Percentiles rank a stretch among this genome's conserved stretches.
Conservation (phyloP, 495 filamentous ascomycete genomes). For the Corynascus novoguineensis region DNA sequence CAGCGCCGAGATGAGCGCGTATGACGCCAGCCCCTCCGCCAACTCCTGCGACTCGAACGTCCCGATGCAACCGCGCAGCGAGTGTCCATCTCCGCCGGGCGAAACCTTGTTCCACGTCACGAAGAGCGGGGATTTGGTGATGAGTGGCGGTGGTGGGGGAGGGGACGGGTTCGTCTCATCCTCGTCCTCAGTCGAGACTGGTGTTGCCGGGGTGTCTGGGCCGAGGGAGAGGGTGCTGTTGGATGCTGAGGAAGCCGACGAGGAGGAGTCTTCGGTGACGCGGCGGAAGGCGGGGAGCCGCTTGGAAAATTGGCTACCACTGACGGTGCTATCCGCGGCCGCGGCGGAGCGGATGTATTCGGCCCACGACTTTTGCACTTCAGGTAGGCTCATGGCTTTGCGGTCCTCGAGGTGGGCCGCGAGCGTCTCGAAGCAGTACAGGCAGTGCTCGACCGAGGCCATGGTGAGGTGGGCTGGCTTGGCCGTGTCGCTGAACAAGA, state of each 20-base stretch:
- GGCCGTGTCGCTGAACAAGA: not conserved
- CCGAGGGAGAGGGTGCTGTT: constrained; percentile 20
- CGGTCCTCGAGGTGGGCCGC: constrained; percentile 43
- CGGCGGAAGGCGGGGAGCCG: constrained; percentile 36
- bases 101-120: constrained; percentile 88
- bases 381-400: constrained; percentile 48
- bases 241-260: constrained; percentile 22
- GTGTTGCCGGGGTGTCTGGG: constrained; percentile 34
- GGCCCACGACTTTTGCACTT: constrained; percentile 70
- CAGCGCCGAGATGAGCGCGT: constrained; percentile 85
- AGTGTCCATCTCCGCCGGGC: constrained; percentile 38
- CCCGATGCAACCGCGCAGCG: constrained; percentile 90
- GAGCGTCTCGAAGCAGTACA: constrained; percentile 88
- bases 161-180: not conserved
- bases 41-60: constrained; percentile 83
- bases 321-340: constrained; percentile 12
- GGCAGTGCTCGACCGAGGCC: constrained; percentile 79
- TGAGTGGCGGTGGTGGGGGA: constrained; percentile 20
- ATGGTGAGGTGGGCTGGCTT: constrained; percentile 42
- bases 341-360: constrained; percentile 33
- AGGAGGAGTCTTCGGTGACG: constrained; percentile 28
- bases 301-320: constrained; percentile 30
- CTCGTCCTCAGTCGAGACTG: constrained; percentile 14
- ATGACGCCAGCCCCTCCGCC: constrained; percentile 63
- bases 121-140: constrained; percentile 64